phyloP scores from a whole-genome alignment of 2,329 filamentous ascomycete genomes.

The Dichotomopilus funicola region DNA sequence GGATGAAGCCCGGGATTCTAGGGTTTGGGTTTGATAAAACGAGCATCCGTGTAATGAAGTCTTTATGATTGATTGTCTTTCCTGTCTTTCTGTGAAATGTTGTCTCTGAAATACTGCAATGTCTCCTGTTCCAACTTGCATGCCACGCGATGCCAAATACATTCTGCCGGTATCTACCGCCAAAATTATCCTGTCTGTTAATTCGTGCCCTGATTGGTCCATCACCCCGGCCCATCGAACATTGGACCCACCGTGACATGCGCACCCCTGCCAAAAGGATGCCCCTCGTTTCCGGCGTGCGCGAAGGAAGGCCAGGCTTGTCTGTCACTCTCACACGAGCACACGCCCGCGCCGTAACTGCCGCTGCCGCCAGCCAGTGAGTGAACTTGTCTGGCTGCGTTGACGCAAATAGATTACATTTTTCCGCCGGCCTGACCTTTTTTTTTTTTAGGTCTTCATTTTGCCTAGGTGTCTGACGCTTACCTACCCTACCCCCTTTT shows the following conservation, averaged over 20 bases:
- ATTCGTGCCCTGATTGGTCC: slow-evolving; percentile 12
- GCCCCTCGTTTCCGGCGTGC: not conserved
- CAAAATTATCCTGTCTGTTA: slow-evolving; percentile 6
- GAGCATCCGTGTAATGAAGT: slow-evolving; percentile 20
- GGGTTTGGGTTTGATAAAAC: slow-evolving; percentile 22
- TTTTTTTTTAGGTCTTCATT: no score
- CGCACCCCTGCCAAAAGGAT: slow-evolving; percentile 1
- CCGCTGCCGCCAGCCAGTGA: no score
- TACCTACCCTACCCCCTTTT: no score
- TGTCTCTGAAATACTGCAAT: not conserved
- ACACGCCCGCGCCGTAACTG: no score
- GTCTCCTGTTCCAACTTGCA: not conserved
- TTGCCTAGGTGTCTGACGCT: no score
- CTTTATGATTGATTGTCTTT: not conserved
- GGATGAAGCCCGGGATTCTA: slow-evolving; percentile 13
- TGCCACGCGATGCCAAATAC: not conserved
- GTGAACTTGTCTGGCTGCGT: no score
- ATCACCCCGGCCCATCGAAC: not conserved
- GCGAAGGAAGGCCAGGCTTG: no score
- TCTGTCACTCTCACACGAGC: no score
- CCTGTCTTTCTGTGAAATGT: not conserved
- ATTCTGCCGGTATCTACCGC: slow-evolving; percentile 20
- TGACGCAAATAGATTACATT: no score
- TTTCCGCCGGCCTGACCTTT: no score
- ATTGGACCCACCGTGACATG: slow-evolving; percentile 4